Evolutionary conservation across 768 basidiomycete species (phyloP).

Genomic region (Pilatotrama ljubarskyi): DNA sequence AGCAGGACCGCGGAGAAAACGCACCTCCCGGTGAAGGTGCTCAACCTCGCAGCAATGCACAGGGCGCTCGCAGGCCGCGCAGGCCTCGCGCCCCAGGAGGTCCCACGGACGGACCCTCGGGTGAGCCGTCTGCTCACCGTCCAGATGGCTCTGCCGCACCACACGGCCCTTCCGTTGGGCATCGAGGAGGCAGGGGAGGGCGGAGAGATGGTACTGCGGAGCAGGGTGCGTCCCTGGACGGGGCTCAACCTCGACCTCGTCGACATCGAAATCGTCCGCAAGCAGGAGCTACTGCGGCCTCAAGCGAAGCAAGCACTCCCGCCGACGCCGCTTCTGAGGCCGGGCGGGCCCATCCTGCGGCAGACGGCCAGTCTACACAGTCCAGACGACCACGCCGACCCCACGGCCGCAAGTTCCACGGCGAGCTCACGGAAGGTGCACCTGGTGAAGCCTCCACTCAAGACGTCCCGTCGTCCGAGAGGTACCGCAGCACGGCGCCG

Average conservation of each 20-base stretch:
- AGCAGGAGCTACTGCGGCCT: background rate
- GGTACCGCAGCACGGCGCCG: conserved; percentile 16
- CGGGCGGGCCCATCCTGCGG: background rate
- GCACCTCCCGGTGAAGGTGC: background rate
- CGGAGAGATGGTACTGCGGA: background rate
- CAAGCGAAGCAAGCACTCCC: background rate
- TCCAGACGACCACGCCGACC: conserved; percentile 3
- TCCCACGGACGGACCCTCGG: background rate
- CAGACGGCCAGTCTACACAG: background rate
- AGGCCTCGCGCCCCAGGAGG: conserved; percentile 15
- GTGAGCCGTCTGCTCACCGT: conserved; percentile 6
- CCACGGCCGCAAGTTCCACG: conserved; percentile 13
- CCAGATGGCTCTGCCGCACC: background rate
- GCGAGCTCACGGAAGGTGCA: conserved; percentile 12
- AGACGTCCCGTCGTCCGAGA: conserved; percentile 8
- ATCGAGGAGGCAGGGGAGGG: background rate
- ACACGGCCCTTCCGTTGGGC: background rate
- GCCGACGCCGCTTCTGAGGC: background rate
- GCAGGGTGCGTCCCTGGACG: background rate
- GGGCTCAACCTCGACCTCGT: background rate
- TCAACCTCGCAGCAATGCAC: background rate
- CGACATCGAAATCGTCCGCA: background rate
- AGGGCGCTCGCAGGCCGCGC: conserved; percentile 17
- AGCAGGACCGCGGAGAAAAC: background rate
- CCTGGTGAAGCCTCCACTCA: background rate